Evolutionary conservation across 768 basidiomycete species (phyloP).

Genomic region (Suillus variegatus): DNA sequence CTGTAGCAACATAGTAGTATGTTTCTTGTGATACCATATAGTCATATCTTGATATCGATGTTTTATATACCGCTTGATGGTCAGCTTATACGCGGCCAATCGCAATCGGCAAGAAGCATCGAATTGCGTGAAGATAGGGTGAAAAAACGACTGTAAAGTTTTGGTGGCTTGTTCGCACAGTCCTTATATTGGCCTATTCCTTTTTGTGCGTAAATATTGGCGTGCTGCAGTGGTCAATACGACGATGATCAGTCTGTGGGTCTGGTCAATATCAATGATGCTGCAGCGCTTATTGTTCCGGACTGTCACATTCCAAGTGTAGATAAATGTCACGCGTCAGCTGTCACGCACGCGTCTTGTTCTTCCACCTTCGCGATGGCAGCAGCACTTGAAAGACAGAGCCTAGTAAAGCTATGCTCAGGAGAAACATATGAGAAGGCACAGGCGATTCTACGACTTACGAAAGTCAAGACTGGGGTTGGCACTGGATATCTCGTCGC

Average conservation of each 20-base stretch:
- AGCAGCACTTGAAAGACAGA: conserved; percentile 15
- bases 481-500: conserved; percentile 30
- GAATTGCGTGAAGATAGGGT: no score
- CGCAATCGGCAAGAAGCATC: no score
- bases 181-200: no score
- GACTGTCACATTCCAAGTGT: no score
- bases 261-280: no score
- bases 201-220: no score
- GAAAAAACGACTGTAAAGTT: no score
- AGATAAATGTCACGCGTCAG: background rate
- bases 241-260: no score
- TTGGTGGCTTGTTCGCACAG: no score
- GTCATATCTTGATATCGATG: background rate
- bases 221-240: no score
- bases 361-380: conserved; percentile 15
- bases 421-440: conserved; percentile 28
- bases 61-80: background rate
- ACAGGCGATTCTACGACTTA: conserved; percentile 23
- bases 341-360: conserved; percentile 4
- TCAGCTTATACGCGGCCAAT: background rate
- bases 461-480: conserved; percentile 24
- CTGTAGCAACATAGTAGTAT: background rate
- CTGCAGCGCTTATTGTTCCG: no score
- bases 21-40: background rate
- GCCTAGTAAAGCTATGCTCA: conserved; percentile 17